Percentiles rank a stretch among this genome's conserved stretches.
Evolutionary conservation across 2,329 filamentous ascomycete species (phyloP).

Genomic region (Botrytis medusae): DNA sequence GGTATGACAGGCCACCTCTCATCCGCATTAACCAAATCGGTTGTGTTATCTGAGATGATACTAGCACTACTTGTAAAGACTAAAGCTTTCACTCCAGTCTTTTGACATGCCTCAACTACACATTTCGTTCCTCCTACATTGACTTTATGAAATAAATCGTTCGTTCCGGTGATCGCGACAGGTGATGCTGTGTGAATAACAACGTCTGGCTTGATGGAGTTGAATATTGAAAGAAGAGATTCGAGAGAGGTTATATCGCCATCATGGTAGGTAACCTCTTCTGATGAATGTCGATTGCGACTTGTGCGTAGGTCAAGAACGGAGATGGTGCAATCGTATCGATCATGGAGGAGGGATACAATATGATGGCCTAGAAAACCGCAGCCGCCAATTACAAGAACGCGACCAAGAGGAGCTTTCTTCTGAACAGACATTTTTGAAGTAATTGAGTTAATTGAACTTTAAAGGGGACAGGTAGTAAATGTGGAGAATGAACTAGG

Average conservation of each 20-base stretch:
- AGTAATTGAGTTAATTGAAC: not conserved
- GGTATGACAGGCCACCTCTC: conserved; percentile 77
- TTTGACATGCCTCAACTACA: conserved; percentile 71
- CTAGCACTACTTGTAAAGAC: conserved; percentile 92
- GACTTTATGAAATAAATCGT: conserved; percentile 71
- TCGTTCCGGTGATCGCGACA: conserved; percentile 51
- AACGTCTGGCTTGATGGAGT: conserved; percentile 69
- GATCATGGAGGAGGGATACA: conserved; percentile 64
- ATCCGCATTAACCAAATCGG: conserved; percentile 79
- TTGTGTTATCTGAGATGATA: conserved; percentile 78
- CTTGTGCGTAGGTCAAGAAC: conserved; percentile 72
- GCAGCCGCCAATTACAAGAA: conserved; percentile 79
- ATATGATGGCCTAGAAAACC: conserved; percentile 84
- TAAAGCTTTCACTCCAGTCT: conserved; percentile 72
- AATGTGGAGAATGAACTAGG: conserved; percentile 3
- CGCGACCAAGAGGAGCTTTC: conserved; percentile 56
- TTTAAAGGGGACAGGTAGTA: not conserved
- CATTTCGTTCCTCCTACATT: conserved; percentile 85
- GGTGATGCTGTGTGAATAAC: conserved; percentile 91
- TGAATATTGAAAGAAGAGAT: conserved; percentile 62
- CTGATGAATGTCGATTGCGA: conserved; percentile 59
- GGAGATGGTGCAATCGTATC: conserved; percentile 58
- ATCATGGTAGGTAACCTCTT: conserved; percentile 63
- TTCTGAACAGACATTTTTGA: conserved; percentile 15
- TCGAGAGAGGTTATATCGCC: conserved; percentile 72